Percentiles rank a stretch among this genome's conserved stretches.
These are phyloP conservation scores for Penium margaritaceum DNA, from an alignment of 139 green algal genomes.

Conservation along the genomic window DNA sequence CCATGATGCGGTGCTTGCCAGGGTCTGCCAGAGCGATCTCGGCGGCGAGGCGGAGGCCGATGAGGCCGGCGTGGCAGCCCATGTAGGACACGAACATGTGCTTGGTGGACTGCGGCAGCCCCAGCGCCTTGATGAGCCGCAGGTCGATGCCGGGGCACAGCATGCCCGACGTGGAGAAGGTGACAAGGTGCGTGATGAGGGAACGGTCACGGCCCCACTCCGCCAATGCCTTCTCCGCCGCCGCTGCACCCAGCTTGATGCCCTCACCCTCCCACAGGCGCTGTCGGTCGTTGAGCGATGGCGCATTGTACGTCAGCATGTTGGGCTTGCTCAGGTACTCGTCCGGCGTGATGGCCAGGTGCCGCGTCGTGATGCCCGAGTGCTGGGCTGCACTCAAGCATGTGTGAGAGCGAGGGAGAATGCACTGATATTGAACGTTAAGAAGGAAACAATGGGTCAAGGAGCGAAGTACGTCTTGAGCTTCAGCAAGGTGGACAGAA, in stretches of 20 bases:
- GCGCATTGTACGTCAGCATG: background rate
- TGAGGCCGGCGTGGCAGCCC: conserved; percentile 31
- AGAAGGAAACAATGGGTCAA: background rate
- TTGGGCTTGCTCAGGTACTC: conserved; percentile 14
- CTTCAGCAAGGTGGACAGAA: background rate
- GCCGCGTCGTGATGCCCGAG: conserved; percentile 10
- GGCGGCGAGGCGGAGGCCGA: conserved; percentile 10
- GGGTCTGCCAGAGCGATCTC: conserved; percentile 23
- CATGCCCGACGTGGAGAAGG: conserved; percentile 14
- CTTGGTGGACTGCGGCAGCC: conserved; percentile 15
- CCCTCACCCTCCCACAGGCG: conserved; percentile 2
- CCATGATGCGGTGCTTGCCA: conserved; percentile 4
- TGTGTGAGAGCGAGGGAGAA: too few relatives aligned
- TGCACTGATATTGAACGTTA: background rate
- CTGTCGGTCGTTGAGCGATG: conserved; percentile 9
- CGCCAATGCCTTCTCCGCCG: conserved; percentile 11
- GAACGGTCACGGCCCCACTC: conserved; percentile 15
- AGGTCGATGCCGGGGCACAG: conserved; percentile 24
- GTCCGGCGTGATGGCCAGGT: background rate
- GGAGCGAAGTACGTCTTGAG: background rate
- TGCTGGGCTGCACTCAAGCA: conserved; percentile 13
- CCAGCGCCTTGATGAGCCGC: conserved; percentile 25
- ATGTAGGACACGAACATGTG: conserved; percentile 32
- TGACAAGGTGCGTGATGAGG: conserved; percentile 23
- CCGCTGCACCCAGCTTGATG: background rate